Percentiles rank a stretch among this genome's conserved stretches.
These are phyloP conservation scores for Crinitomyces ghanaensis DNA, from an alignment of 805 yeast genomes.

Conservation along the genomic window DNA sequence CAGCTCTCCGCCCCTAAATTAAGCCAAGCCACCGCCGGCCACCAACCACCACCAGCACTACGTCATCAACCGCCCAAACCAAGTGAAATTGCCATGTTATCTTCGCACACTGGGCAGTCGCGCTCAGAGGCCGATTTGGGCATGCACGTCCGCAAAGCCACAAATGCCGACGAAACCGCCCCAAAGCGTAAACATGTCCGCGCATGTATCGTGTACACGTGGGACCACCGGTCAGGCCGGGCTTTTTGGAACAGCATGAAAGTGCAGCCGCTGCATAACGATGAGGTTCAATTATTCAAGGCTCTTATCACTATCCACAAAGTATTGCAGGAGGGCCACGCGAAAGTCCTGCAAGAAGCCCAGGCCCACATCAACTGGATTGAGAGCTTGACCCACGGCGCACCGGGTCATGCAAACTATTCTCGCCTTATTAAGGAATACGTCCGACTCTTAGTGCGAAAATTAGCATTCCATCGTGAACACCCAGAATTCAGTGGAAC, in stretches of 20 bases:
- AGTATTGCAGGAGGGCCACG: conserved; percentile 97
- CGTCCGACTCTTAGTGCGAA: conserved; percentile 53
- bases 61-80: background rate
- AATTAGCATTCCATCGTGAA: conserved; percentile 68
- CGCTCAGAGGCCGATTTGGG: conserved; percentile 29
- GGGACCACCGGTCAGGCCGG: conserved; percentile 83
- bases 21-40: too few relatives aligned
- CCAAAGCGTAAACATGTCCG: conserved; percentile 95
- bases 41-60: too few relatives aligned
- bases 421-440: conserved; percentile 70
- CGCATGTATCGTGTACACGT: conserved; percentile 88
- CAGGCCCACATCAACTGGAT: conserved; percentile 70
- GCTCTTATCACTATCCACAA: conserved; percentile 79
- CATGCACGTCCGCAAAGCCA: conserved; percentile 66
- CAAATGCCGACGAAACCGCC: conserved; percentile 74
- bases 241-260: conserved; percentile 80
- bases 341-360: conserved; percentile 69
- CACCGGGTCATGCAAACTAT: conserved; percentile 38
- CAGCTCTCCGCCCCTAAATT: too few relatives aligned
- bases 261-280: conserved; percentile 65
- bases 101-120: conserved; percentile 16
- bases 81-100: conserved; percentile 7
- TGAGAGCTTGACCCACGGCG: conserved; percentile 48
- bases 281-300: conserved; percentile 78
- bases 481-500: conserved; percentile 91